Base-by-base conservation (phyloP, 192 early-diverging fungal species). In the Rhizophlyctis rosea region DNA sequence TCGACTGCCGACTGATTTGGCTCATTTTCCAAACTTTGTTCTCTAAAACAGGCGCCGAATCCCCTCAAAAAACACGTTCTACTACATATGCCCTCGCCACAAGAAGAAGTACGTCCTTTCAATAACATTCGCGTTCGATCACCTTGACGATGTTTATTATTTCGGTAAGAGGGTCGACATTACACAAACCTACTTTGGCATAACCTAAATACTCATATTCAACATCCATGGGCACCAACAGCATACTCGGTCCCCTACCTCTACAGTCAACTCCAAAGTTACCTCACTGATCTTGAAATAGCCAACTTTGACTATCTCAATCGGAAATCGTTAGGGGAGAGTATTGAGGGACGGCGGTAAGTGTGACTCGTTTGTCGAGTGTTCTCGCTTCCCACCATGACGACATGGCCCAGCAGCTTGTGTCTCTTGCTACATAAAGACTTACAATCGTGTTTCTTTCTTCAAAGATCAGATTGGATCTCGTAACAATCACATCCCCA, bases 241-340 rank as follows among this genome's bases (percentile, higher is more conserved):
- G 50, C 56, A 9, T 57, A 57, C 34, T 25, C n/a, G 18, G 16
- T 57, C 29, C 56, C 56, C 5, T 57, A 57, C 56, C 9, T 29
- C 34, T 57, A 57, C 56, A 57, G 34, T 5, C n/a, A 57, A 14
- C 44, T 57, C 11, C 56, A 57, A 36, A 50, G 7, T 7, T 57
- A 57, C 56, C 56, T 57, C 18, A 7, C 16, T 5, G 31, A 39
- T 7, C 23, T 57, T 5, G 44, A 50, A n/a, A 21, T 14, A 7
- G 7, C 34, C 11, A 14, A 57, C 9, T 30, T 57, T 5, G 21
- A 7, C 14, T 57, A 16, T 50, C 7, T 57, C 14, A 29, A 57
- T n/a, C 56, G 56, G n/a, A 30, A 23, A 7, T 30, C 34, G 16
- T 7, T 57, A 23, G 56, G 56, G 28, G 44, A 47, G 16, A 47